Conservation (phyloP, 768 basidiomycete species). For the Mycena leptocephala region DNA sequence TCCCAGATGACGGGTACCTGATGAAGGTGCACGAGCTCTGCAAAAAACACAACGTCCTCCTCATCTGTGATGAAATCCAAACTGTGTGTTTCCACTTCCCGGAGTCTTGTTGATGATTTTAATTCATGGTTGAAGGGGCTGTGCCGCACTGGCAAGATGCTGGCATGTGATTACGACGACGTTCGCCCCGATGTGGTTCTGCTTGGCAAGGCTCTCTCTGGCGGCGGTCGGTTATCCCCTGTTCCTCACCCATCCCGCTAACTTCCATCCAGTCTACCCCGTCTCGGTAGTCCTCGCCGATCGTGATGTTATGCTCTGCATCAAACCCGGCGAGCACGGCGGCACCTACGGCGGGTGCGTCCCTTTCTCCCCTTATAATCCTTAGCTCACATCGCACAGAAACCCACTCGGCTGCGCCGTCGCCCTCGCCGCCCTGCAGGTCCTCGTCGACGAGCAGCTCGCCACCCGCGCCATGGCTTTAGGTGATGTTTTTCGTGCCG, state of each 20-base stretch:
- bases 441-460: no score
- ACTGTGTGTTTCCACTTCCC: no score
- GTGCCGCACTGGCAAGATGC: conserved; percentile 94
- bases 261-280: conserved; percentile 80
- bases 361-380: no score
- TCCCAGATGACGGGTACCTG: conserved; percentile 93
- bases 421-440: no score
- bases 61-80: conserved; percentile 99
- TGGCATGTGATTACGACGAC: conserved; percentile 90
- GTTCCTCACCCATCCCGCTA: conserved; percentile 4
- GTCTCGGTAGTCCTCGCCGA: conserved; percentile 96
- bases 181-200: conserved; percentile 94
- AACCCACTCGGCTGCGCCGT: no score
- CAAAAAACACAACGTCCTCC: conserved; percentile 93
- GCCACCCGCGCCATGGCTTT: no score
- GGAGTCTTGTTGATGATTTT: no score
- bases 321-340: conserved; percentile 96
- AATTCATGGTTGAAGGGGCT: no score
- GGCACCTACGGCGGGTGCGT: no score
- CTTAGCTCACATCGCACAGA: no score
- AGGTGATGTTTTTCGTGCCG: no score
- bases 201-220: conserved; percentile 96
- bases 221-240: conserved; percentile 77
- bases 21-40: conserved; percentile 84
- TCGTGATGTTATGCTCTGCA: conserved; percentile 94